phyloP scores from a whole-genome alignment of 345 rosid genomes.

The Trapa bicornis region DNA sequence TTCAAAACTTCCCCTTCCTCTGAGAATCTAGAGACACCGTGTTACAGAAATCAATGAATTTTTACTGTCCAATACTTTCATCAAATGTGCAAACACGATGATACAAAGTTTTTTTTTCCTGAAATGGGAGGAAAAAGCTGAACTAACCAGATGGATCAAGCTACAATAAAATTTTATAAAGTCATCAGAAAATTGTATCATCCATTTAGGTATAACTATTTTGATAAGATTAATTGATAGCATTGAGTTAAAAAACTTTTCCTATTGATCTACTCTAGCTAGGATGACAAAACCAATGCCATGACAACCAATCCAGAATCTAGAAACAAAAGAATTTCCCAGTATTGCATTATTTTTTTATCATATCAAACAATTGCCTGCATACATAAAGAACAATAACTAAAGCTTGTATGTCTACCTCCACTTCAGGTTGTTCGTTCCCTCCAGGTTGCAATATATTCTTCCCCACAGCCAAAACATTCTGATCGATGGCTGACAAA shows the following conservation, averaged over 20 bases:
- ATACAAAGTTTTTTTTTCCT: neutral
- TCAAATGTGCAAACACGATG: neutral
- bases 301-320: neutral
- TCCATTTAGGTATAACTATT: neutral
- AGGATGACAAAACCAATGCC: neutral
- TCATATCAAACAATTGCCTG: neutral
- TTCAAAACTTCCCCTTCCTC: neutral
- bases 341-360: neutral
- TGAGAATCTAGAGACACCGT: neutral
- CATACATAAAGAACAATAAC: neutral
- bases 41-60: neutral
- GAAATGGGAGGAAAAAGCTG: neutral
- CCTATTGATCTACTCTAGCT: neutral
- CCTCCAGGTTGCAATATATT: slow-evolving; percentile 30
- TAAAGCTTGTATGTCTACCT: slow-evolving; percentile 28
- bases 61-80: neutral
- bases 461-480: slow-evolving; percentile 26
- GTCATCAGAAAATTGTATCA: neutral
- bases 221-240: neutral
- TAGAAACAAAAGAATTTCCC: neutral
- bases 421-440: slow-evolving; percentile 20
- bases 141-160: neutral
- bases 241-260: neutral
- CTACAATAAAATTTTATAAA: neutral
- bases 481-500: slow-evolving; percentile 48